These are phyloP conservation scores for Melanogaster broomeanus DNA, from an alignment of 768 basidiomycete genomes.

Conservation along the genomic window DNA sequence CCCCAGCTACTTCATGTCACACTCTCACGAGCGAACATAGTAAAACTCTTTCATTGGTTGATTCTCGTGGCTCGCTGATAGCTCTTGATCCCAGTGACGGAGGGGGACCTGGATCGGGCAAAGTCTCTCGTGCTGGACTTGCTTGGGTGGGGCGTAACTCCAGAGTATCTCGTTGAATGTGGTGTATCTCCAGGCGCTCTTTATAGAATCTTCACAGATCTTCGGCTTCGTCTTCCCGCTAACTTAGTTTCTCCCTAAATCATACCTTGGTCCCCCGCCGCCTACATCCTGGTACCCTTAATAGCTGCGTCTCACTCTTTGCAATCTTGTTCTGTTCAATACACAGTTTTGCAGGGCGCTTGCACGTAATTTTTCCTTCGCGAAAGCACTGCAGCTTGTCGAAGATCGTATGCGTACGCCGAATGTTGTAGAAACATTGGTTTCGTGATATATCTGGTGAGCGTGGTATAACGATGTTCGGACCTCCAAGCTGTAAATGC, in stretches of 20 bases:
- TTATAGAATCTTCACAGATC: constrained; percentile 44
- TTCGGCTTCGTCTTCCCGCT: constrained; percentile 39
- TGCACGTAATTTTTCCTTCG: neutral
- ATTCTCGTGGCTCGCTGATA: neutral
- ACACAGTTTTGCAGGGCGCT: neutral
- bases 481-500: no score
- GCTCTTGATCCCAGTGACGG: constrained; percentile 36
- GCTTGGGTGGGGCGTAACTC: constrained; percentile 54
- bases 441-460: no score
- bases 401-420: neutral
- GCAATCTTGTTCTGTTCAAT: neutral
- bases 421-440: neutral
- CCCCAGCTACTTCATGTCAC: neutral
- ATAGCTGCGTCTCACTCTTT: neutral
- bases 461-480: no score
- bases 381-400: neutral
- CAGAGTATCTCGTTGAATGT: constrained; percentile 47
- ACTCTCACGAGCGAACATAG: constrained; percentile 2
- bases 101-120: constrained; percentile 42
- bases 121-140: constrained; percentile 54
- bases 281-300: neutral
- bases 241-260: constrained; percentile 9
- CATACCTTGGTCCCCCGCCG: neutral
- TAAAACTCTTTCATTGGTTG: neutral
- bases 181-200: constrained; percentile 44